These are phyloP conservation scores for Candida stauntonica DNA, from an alignment of 805 yeast species.

Conservation along the genomic window DNA sequence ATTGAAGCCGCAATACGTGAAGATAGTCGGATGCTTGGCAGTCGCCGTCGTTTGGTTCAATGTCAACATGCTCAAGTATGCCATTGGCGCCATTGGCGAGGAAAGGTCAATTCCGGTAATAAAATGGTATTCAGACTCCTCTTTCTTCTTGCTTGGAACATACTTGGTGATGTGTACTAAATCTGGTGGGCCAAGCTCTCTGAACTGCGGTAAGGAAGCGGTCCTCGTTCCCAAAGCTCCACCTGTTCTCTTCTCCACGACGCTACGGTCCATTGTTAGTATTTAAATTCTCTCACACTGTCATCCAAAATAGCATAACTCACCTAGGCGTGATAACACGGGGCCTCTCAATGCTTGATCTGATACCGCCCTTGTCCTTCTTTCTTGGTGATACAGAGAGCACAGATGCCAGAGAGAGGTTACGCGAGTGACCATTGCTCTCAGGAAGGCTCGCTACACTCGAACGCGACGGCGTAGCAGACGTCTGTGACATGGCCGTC, in stretches of 20 bases:
- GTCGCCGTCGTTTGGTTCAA: slow-evolving; percentile 20
- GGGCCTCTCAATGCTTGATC: slow-evolving; percentile 15
- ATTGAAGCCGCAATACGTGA: slow-evolving; percentile 67
- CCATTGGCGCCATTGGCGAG: slow-evolving; percentile 41
- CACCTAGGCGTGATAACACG: slow-evolving; percentile 20
- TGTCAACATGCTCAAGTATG: slow-evolving; percentile 39
- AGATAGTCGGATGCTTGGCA: slow-evolving; percentile 26
- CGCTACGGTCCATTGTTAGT: slow-evolving; percentile 27
- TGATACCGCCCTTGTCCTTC: slow-evolving; percentile 11
- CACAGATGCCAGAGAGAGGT: slow-evolving; percentile 10
- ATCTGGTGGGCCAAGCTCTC: slow-evolving; percentile 73
- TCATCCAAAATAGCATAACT: slow-evolving; percentile 4
- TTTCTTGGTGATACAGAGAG: slow-evolving; percentile 15
- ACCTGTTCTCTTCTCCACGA: slow-evolving; percentile 45
- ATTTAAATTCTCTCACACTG: not conserved
- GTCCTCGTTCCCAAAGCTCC: slow-evolving; percentile 52
- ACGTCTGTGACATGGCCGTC: not conserved
- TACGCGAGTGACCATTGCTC: slow-evolving; percentile 10
- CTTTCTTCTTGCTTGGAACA: slow-evolving; percentile 30
- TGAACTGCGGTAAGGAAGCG: slow-evolving; percentile 33
- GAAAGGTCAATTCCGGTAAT: slow-evolving; percentile 45
- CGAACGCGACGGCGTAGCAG: slow-evolving; percentile 1
- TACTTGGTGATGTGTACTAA: slow-evolving; percentile 47
- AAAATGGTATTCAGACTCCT: slow-evolving; percentile 47
- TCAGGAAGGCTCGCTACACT: slow-evolving; percentile 2